Evolutionary conservation across 805 yeast genomes (phyloP).

Genomic region (Lachancea mirantina): DNA sequence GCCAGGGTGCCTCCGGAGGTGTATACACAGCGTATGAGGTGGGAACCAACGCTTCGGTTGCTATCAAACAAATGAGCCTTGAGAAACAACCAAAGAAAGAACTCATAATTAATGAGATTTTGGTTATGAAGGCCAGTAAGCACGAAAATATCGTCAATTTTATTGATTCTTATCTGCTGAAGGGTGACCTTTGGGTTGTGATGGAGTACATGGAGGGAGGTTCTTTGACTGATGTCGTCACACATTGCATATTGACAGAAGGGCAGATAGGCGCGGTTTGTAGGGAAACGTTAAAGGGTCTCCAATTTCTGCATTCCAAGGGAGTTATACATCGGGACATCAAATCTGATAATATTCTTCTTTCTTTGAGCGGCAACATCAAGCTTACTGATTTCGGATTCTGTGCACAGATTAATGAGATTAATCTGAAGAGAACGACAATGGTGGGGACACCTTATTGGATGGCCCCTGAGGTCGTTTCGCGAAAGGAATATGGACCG

Average conservation of each 20-base stretch:
- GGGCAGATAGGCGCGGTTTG: constrained; percentile 94
- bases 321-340: constrained; percentile 96
- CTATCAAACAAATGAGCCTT: constrained; percentile 93
- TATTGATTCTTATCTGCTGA: constrained; percentile 72
- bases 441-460: constrained; percentile 99
- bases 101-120: constrained; percentile 85
- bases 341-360: constrained; percentile 85
- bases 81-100: constrained; percentile 95
- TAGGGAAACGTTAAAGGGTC: constrained; percentile 80
- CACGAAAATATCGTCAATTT: constrained; percentile 93
- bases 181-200: constrained; percentile 87
- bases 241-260: constrained; percentile 82
- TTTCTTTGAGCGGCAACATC: constrained; percentile 79
- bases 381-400: constrained; percentile 94
- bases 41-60: constrained; percentile 57
- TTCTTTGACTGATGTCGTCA: constrained; percentile 88
- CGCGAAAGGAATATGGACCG: constrained; percentile 90
- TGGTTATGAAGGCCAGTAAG: constrained; percentile 88
- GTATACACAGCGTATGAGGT: constrained; percentile 80
- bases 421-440: constrained; percentile 82
- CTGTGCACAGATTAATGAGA: constrained; percentile 87
- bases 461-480: constrained; percentile 99
- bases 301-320: constrained; percentile 79
- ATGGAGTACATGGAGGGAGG: constrained; percentile 99
- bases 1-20: constrained; percentile 98